Conservation (phyloP, 2,329 filamentous ascomycete species). For the Cercospora beticola region DNA sequence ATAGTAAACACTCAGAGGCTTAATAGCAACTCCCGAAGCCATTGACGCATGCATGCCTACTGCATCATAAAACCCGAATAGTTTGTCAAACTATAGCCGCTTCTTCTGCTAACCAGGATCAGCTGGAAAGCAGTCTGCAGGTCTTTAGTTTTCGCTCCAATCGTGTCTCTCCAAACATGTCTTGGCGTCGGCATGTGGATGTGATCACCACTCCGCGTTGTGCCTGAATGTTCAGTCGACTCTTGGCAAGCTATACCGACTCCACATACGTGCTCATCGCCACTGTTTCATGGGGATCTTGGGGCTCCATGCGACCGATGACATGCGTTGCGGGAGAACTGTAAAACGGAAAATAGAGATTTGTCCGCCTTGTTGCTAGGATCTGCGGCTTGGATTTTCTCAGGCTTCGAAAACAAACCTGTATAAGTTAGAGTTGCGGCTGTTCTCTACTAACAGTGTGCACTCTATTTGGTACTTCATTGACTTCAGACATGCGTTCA, state of each 20-base stretch:
- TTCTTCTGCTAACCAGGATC: constrained; percentile 1
- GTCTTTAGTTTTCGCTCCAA: constrained; percentile 12
- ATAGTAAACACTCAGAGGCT: too few relatives aligned
- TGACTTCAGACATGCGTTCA: not conserved
- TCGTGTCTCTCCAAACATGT: not conserved
- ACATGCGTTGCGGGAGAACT: not conserved
- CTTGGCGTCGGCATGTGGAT: constrained; percentile 8
- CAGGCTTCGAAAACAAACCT: not conserved
- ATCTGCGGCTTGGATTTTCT: not conserved
- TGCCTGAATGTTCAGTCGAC: constrained; percentile 5
- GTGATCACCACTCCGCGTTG: not conserved
- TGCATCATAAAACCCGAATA: not conserved
- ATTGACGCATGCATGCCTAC: not conserved
- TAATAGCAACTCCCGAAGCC: too few relatives aligned
- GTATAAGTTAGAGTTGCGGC: not conserved
- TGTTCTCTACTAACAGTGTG: not conserved
- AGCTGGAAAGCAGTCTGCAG: not conserved
- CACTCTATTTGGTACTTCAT: not conserved
- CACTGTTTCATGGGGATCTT: not conserved
- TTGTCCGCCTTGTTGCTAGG: not conserved
- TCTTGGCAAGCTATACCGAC: not conserved
- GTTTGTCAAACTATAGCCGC: not conserved
- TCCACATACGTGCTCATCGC: not conserved
- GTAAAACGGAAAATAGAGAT: not conserved
- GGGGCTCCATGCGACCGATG: not conserved